These are phyloP conservation scores for Breynia disticha DNA, from an alignment of 441 rosid genomes.

Conservation along the genomic window DNA sequence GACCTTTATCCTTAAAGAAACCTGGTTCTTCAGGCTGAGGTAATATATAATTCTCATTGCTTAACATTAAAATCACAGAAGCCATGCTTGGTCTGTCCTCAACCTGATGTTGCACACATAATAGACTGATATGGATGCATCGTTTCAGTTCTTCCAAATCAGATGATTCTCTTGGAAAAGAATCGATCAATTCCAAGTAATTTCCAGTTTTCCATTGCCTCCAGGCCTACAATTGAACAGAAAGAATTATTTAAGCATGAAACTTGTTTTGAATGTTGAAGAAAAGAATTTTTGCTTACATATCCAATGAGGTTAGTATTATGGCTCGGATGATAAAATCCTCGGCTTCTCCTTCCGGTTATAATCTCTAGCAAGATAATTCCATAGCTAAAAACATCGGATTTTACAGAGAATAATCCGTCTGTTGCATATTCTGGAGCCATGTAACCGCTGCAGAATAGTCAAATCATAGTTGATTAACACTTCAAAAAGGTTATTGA, in stretches of 20 bases:
- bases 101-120: conserved; percentile 10
- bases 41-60: conserved; percentile 12
- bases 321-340: conserved; percentile 12
- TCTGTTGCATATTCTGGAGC: conserved; percentile 19
- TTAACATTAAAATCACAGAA: conserved; percentile 18
- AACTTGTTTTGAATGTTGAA: background rate
- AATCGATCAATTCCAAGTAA: conserved; percentile 20
- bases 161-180: conserved; percentile 1
- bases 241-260: background rate
- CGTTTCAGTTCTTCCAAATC: conserved; percentile 11
- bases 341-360: conserved; percentile 15
- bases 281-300: conserved; percentile 9
- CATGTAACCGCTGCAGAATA: conserved; percentile 17
- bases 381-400: conserved; percentile 30
- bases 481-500: no score
- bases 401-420: conserved; percentile 17
- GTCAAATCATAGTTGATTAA: no score
- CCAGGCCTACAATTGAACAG: background rate
- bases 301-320: conserved; percentile 16
- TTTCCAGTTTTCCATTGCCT: background rate
- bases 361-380: conserved; percentile 20
- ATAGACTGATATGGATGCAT: conserved; percentile 14
- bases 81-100: conserved; percentile 29
- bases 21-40: conserved; percentile 20
- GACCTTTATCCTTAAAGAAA: conserved; percentile 16